Percentiles rank a stretch among this genome's conserved stretches.
phyloP scores from a whole-genome alignment of 148 eudicot species.

The Camellia sinensis region DNA sequence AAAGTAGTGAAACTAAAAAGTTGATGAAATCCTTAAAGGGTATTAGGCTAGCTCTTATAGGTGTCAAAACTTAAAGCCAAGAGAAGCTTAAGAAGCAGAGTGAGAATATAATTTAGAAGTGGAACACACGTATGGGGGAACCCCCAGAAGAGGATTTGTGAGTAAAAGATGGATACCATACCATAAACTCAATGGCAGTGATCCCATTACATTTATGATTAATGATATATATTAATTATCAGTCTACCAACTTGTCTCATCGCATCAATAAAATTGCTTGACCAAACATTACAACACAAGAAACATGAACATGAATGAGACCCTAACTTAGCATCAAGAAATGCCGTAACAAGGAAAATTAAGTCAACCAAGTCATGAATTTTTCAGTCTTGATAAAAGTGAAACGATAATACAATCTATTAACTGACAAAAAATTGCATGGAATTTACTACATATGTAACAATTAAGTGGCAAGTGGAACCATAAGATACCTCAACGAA shows the following conservation, averaged over 20 bases:
- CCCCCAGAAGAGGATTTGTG: neutral
- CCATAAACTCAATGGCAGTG: neutral
- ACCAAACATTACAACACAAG: neutral
- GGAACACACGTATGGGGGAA: neutral
- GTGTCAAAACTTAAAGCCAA: neutral
- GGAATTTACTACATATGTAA: neutral
- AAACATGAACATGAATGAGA: constrained; percentile 12
- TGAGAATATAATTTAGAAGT: neutral
- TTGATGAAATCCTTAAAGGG: neutral
- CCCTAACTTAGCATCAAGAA: neutral
- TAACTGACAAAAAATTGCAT: neutral
- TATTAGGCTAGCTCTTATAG: constrained; percentile 1
- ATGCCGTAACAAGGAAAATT: neutral
- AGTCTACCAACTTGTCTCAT: neutral
- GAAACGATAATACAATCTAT: neutral
- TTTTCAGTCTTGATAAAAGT: neutral
- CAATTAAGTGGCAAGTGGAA: neutral
- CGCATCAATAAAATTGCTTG: constrained; percentile 3
- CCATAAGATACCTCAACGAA: constrained; percentile 67
- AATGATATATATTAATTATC: neutral
- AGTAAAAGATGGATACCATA: neutral
- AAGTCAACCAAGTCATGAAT: neutral
- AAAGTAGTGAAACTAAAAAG: neutral
- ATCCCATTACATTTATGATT: neutral
- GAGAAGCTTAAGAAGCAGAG: constrained; percentile 6